Percentiles rank a stretch among this genome's conserved stretches.
Evolutionary conservation across 2,329 filamentous ascomycete genomes (phyloP).

Genomic region (Penicillium sp.): DNA sequence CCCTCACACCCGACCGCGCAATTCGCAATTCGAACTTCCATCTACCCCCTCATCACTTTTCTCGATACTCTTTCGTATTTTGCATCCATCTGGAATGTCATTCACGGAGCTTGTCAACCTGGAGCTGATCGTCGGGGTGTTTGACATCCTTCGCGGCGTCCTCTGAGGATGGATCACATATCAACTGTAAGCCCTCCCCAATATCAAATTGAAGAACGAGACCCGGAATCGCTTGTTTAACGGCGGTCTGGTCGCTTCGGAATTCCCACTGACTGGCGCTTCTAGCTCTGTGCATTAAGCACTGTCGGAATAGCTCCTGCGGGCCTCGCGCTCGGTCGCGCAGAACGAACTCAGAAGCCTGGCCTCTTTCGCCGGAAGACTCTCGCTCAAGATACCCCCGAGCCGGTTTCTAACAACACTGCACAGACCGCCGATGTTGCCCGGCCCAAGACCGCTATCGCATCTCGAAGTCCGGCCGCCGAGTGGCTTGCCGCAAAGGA

Average conservation of each 20-base stretch:
- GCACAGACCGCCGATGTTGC: conserved; percentile 14
- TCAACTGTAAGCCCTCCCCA: conserved; percentile 33
- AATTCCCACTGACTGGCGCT: conserved; percentile 8
- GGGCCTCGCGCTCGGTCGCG: conserved; percentile 57
- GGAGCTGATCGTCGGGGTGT: conserved; percentile 35
- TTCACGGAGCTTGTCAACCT: conserved; percentile 31
- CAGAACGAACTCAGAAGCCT: conserved; percentile 41
- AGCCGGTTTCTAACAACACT: conserved; percentile 11
- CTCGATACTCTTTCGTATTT: conserved; percentile 14
- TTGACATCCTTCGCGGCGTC: conserved; percentile 29
- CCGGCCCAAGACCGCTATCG: conserved; percentile 21
- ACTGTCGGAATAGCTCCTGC: conserved; percentile 60
- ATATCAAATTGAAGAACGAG: background rate
- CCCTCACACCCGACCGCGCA: conserved; percentile 1
- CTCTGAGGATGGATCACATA: conserved; percentile 42
- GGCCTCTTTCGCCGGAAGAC: conserved; percentile 29
- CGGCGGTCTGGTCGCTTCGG: background rate
- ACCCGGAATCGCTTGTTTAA: background rate
- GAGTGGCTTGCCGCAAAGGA: conserved; percentile 16
- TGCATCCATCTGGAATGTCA: conserved; percentile 35
- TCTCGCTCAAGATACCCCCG: conserved; percentile 22
- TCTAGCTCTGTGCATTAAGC: conserved; percentile 61
- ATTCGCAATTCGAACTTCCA: conserved; percentile 9
- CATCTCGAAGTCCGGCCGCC: conserved; percentile 15
- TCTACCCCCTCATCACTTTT: conserved; percentile 8